These are phyloP conservation scores for Piper betle DNA, from an alignment of 164 flowering plant species.

Conservation along the genomic window DNA sequence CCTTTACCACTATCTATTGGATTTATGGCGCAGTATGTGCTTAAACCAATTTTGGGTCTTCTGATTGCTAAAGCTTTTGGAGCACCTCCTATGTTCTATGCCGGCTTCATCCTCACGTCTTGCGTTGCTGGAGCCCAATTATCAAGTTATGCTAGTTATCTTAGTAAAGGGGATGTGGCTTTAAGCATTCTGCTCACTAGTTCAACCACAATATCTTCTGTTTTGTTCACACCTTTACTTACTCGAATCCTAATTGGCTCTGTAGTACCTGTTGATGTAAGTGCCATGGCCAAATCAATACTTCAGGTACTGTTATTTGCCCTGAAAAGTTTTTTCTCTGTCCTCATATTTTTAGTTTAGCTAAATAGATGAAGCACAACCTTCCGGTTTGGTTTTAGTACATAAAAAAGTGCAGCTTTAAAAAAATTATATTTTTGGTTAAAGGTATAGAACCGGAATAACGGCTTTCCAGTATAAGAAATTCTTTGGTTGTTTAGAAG, in stretches of 20 bases:
- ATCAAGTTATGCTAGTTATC: constrained; percentile 83
- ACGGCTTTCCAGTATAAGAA: no score
- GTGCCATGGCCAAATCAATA: constrained; percentile 95
- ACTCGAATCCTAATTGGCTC: constrained; percentile 86
- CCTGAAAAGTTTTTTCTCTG: no score
- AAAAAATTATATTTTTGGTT: no score
- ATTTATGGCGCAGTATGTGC: constrained; percentile 62
- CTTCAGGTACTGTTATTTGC: constrained; percentile 44
- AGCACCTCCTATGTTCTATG: constrained; percentile 62
- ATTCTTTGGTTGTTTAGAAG: no score
- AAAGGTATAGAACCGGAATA: no score
- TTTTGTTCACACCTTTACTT: constrained; percentile 65
- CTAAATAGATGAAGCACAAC: no score
- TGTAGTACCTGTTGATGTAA: constrained; percentile 85
- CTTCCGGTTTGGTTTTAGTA: no score
- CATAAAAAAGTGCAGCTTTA: no score
- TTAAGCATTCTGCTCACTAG: constrained; percentile 87
- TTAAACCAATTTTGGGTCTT: constrained; percentile 74
- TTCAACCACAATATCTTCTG: constrained; percentile 71
- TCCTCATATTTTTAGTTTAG: not conserved
- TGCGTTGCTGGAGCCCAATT: constrained; percentile 96
- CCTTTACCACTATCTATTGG: constrained; percentile 83
- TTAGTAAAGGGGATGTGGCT: constrained; percentile 94
- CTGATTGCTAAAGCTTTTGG: constrained; percentile 62
- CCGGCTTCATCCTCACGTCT: constrained; percentile 78